Conservation (phyloP, 306 rosid species). For the Inga leiocalycina region DNA sequence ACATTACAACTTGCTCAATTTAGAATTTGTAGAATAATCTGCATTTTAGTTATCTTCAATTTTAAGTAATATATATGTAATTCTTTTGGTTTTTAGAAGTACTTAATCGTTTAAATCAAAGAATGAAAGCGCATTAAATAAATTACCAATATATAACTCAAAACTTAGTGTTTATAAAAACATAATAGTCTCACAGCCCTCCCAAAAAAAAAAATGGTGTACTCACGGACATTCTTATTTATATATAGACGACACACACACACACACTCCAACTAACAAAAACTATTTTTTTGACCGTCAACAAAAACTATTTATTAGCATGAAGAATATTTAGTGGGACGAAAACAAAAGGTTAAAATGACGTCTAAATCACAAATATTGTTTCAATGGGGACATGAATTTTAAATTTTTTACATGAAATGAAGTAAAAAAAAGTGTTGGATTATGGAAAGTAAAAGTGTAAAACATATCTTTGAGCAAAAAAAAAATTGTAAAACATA, state of each 20-base stretch:
- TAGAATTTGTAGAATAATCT: background rate
- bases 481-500: background rate
- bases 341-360: background rate
- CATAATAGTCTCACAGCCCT: background rate
- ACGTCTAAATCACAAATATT: background rate
- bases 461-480: background rate
- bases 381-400: background rate
- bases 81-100: background rate
- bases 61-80: background rate
- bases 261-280: too few species aligned
- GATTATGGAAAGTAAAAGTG: background rate
- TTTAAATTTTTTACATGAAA: background rate
- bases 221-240: too few species aligned
- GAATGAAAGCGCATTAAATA: background rate
- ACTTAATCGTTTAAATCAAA: background rate
- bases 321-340: background rate
- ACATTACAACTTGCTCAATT: background rate
- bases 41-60: background rate
- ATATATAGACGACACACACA: too few species aligned
- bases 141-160: background rate
- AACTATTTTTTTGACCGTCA: background rate
- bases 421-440: background rate
- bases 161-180: too few species aligned
- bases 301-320: background rate
- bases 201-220: background rate